Base-by-base conservation (phyloP, 192 early-diverging fungal species). In the Mycoemilia scoparia region DNA sequence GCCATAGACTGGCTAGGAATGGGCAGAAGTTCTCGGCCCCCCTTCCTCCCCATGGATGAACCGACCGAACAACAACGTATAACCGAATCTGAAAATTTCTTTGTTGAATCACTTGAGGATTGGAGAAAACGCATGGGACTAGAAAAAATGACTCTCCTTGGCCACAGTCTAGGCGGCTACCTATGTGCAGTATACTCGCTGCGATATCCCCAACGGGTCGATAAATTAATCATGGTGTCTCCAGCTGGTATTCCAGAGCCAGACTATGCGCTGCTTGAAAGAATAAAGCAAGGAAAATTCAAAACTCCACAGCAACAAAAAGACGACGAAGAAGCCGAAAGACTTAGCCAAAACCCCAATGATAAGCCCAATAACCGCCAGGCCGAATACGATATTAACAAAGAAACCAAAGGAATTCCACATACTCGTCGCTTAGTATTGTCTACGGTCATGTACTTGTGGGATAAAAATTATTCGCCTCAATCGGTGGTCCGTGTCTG, bases 1-100 rank as follows among this genome's bases (percentile, higher is more conserved):
- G 21, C 52, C 18, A 52, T 67, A 29, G 90, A 96, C 69, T 96
- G 91, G 91, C 63, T 96, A 1, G 87, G 91, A n/a, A 90, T 86
- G 84, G 90, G 80, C 23, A 70, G 80, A 45, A 76, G 70, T 43
- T 76, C 77, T n/a, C 64, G 87, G 5, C 79, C 83, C n/a, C 56
- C 60, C 13, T 88, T 77, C 46, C 50, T 41, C 4, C 55, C 69
- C 33, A n/a, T n/a, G n/a, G n/a, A n/a, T n/a, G n/a, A n/a, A n/a
- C n/a, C n/a, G n/a, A n/a, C n/a, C n/a, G 54, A 64, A 51, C 54
- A 75, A 38, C 46, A 39, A 15, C 59, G 71, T 19, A 69, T 73
- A 24, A 37, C 45, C 7, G 34, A 46, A 42, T 67, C 83, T 1
- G 86, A 92, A 49, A 41, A 57, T 21, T 88, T 79, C 54, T 96